phyloP scores from a whole-genome alignment of 345 rosid genomes.

The Eutrema japonicum region DNA sequence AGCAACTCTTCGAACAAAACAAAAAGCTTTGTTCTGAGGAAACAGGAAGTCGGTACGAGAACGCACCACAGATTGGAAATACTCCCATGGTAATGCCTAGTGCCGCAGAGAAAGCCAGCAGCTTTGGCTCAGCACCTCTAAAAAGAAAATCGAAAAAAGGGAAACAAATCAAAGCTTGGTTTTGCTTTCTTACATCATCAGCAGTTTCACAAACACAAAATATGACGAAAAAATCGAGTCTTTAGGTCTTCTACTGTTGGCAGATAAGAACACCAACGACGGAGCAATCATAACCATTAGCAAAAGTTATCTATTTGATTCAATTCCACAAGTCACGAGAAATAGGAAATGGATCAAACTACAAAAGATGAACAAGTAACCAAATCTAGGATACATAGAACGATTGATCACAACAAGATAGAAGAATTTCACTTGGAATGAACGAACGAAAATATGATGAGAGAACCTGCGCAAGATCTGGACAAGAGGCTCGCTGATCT shows the following conservation, averaged over 20 bases:
- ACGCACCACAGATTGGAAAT: conserved; percentile 89
- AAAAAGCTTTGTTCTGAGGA: not conserved
- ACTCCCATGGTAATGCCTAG: conserved; percentile 84
- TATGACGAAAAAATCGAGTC: not conserved
- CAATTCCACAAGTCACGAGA: not conserved
- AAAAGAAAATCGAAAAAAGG: not conserved
- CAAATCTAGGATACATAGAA: not conserved
- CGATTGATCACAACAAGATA: conserved; percentile 2
- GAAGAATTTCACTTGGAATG: not conserved
- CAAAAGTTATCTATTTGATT: conserved; percentile 9
- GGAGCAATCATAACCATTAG: not conserved
- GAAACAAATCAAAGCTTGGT: not conserved
- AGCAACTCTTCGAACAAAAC: not conserved
- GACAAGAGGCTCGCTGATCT: conserved; percentile 71
- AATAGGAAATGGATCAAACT: conserved; percentile 1
- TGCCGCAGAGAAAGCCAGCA: conserved; percentile 86
- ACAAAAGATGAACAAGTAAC: conserved; percentile 3
- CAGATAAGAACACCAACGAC: not conserved
- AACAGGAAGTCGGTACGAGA: conserved; percentile 9
- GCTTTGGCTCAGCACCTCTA: conserved; percentile 92
- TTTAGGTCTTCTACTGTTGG: not conserved
- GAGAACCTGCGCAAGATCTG: conserved; percentile 72
- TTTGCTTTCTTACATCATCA: conserved; percentile 12
- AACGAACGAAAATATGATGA: not conserved
- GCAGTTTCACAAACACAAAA: not conserved